Base-by-base conservation (phyloP, 2,329 filamentous ascomycete genomes). In the Pleomassaria siparia region DNA sequence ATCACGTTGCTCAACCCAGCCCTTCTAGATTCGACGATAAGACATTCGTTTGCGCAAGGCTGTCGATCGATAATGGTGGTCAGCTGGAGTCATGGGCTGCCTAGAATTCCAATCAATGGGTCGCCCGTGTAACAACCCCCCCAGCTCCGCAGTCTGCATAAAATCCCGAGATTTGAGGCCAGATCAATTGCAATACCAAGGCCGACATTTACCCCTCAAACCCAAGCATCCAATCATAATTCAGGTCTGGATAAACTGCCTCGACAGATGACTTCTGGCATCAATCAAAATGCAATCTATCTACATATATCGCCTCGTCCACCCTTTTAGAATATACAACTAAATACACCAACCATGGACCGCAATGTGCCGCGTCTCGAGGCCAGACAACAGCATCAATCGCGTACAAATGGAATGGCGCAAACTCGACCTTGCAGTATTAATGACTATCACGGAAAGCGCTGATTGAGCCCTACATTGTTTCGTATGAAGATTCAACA, bases 171-270 rank as follows among this genome's bases (percentile, higher is more conserved):
- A n/a, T 43, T 46, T 46, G 46, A 52, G 21, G 18, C 20, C 43
- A 45, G 32, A 52, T 52, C 50, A 40, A 35, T 26, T 25, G 22
- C 11, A 10, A 33, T 33, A 24, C 22, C 18, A 21, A 44, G 22
- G 22, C 51, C 51, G 36, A 25, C 43, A 51, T 51, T 54, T 50
- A 51, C 46, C 49, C 51, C 49, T 24, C 43, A 39, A 51, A 51
- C 47, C 18, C 35, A 18, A 12, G 21, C 20, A 15, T 18, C 47
- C 50, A 53, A 48, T 45, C 41, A 43, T 26, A 24, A 15, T 15
- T 13, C 2, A n/a, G 2, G 36, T 18, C 8, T 10, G 16, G 25
- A 40, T 20, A 16, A 40, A 20, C 22, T 40, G 13, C 24, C 18
- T 44, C 7, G 35, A 43, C 50, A 43, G 46, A 37, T 44, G 44